phyloP scores from a whole-genome alignment of 257 asterid genomes.

The Thymus mandschuricus region DNA sequence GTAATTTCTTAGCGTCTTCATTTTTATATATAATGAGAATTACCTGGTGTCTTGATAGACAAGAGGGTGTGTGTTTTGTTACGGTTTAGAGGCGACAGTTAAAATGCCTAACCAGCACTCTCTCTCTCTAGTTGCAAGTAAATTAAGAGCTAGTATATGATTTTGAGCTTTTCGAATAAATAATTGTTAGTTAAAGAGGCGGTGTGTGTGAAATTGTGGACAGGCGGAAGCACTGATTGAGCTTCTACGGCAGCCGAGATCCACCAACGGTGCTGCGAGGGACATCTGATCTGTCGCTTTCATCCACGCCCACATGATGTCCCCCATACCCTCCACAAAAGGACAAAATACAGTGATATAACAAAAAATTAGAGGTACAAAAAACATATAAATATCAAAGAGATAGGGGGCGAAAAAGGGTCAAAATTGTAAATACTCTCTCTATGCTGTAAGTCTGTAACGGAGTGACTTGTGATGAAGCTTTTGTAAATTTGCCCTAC shows the following conservation, averaged over 20 bases:
- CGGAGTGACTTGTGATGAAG: conserved; percentile 23
- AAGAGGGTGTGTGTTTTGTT: too few relatives aligned
- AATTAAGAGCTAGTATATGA: too few relatives aligned
- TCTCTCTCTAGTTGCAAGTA: background rate
- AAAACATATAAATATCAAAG: background rate
- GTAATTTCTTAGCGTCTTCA: too few relatives aligned
- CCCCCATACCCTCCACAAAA: conserved; percentile 12
- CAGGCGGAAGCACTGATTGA: conserved; percentile 88
- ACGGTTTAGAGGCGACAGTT: background rate
- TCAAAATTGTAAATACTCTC: conserved; percentile 36
- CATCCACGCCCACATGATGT: conserved; percentile 37
- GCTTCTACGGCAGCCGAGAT: conserved; percentile 89
- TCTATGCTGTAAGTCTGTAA: conserved; percentile 1
- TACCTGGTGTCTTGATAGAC: too few relatives aligned
- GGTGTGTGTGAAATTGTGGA: conserved; percentile 37
- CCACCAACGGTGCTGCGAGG: conserved; percentile 64
- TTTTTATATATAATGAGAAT: too few relatives aligned
- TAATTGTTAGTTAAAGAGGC: too few relatives aligned
- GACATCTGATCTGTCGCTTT: conserved; percentile 53
- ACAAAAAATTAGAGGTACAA: background rate
- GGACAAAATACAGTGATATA: background rate
- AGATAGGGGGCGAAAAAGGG: conserved; percentile 1
- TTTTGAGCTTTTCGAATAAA: too few relatives aligned
- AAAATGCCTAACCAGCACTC: background rate
- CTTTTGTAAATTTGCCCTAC: conserved; percentile 37